Percentiles rank a stretch among this genome's conserved stretches.
Evolutionary conservation across 2,329 filamentous ascomycete genomes (phyloP).

Genomic region (Colletotrichum phormii): DNA sequence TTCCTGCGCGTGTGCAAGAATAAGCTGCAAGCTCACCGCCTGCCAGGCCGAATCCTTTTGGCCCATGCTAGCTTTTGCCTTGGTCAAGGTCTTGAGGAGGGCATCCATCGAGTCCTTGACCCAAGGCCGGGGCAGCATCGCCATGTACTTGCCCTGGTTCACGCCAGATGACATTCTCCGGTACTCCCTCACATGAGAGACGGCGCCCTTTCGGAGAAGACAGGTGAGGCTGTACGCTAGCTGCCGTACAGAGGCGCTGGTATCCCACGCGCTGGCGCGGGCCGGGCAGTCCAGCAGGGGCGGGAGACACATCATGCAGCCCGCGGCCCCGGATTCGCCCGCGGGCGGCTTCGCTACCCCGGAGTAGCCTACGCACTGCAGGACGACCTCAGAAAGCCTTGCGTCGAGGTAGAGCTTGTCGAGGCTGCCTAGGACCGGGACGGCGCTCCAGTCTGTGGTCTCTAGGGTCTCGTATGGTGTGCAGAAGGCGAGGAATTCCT

Average conservation of each 20-base stretch:
- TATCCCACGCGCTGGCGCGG: conserved; percentile 68
- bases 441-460: conserved; percentile 27
- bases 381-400: conserved; percentile 51
- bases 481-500: conserved; percentile 45
- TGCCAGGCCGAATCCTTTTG: conserved; percentile 35
- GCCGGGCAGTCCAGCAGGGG: conserved; percentile 68
- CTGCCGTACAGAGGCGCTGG: conserved; percentile 60
- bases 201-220: conserved; percentile 36
- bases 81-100: conserved; percentile 38
- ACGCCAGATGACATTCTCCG: conserved; percentile 44
- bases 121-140: conserved; percentile 13
- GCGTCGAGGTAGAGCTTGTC: conserved; percentile 46
- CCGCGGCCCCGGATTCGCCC: conserved; percentile 31
- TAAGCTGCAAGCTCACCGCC: conserved; percentile 32
- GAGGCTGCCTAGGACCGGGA: conserved; percentile 15
- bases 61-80: conserved; percentile 39
- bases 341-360: conserved; percentile 49
- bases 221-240: conserved; percentile 63
- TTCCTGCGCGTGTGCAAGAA: conserved; percentile 34
- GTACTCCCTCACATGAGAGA: conserved; percentile 48
- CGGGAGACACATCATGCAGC: conserved; percentile 70
- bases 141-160: conserved; percentile 33
- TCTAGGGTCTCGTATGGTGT: conserved; percentile 44
- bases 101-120: conserved; percentile 25
- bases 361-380: conserved; percentile 45